Base-by-base conservation (phyloP, 1,284 basidiomycete genomes). In the Pholiota adiposa region DNA sequence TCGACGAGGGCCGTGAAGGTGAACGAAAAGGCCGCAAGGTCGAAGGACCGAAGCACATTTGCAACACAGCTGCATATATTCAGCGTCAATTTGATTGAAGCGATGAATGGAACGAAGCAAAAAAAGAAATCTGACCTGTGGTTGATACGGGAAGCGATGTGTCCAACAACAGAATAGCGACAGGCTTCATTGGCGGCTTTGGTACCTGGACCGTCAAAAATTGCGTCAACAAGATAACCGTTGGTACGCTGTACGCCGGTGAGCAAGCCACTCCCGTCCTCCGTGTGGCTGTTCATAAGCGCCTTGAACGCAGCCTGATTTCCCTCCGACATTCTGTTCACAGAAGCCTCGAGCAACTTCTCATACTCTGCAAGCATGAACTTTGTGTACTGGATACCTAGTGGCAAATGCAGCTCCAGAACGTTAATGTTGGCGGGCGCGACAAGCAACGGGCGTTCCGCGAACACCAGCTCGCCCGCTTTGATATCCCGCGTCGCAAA, bases 21-120 rank as follows among this genome's bases (percentile, higher is more conserved):
- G 38, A 69, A 56, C 0, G 72, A 70, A 50, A 76, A 75, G 0
- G 75, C 72, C 0, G 57, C 33, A 7, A 59, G 50, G 41, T 72
- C 59, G 64, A 76, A 77, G 38, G 57, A 18, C 19, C 60, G 56
- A 5, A 41, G 29, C 5, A 69, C 65, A 55, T 74, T 76, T 6
- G 72, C 65, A 16, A 61, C 60, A 57, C 74, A 75, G 54, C 73
- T 75, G n/a, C n/a, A n/a, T n/a, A n/a, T n/a, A n/a, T n/a, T n/a
- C n/a, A n/a, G n/a, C n/a, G n/a, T n/a, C n/a, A n/a, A n/a, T n/a
- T n/a, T n/a, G n/a, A n/a, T n/a, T n/a, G n/a, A n/a, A 33, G n/a
- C 5, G 12, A 38, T 23, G 8, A 14, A 51, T 18, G 14, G n/a
- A 21, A 40, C 19, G 18, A 48, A 19, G 19, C 14, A 16, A 44